Conservation (phyloP, 1,284 basidiomycete species). For the Melampsora larici-populina region DNA sequence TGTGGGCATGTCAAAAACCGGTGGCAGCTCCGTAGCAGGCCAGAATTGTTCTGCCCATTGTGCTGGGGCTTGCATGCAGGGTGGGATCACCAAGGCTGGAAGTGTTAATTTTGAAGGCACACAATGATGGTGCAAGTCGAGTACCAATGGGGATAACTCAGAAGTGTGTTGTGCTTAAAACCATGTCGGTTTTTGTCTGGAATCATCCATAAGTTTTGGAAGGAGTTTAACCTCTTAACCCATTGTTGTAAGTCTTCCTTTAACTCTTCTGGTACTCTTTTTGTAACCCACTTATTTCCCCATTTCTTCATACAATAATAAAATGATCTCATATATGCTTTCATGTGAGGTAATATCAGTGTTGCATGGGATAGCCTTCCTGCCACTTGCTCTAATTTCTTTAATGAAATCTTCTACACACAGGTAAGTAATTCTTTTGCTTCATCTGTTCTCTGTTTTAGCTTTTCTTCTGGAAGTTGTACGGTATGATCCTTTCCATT, state of each 20-base stretch:
- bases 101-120: too few relatives aligned
- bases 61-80: too few relatives aligned
- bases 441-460: too few relatives aligned
- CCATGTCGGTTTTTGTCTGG: neutral
- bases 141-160: too few relatives aligned
- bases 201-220: neutral
- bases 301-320: conserved; percentile 1
- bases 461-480: neutral
- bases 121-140: too few relatives aligned
- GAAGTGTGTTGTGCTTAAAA: too few relatives aligned
- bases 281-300: neutral
- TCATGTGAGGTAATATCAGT: too few relatives aligned
- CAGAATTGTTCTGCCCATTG: too few relatives aligned
- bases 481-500: neutral
- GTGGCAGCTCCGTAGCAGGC: too few relatives aligned
- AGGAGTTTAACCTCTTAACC: neutral
- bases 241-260: neutral
- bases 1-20: too few relatives aligned
- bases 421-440: neutral
- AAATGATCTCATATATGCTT: too few relatives aligned
- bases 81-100: too few relatives aligned
- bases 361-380: neutral
- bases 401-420: neutral
- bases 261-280: neutral
- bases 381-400: neutral